A percentile compares a stretch with the other conserved stretches of the same genome.
Evolutionary conservation across 306 rosid species (phyloP).

Genomic region (Fagus sylvatica): DNA sequence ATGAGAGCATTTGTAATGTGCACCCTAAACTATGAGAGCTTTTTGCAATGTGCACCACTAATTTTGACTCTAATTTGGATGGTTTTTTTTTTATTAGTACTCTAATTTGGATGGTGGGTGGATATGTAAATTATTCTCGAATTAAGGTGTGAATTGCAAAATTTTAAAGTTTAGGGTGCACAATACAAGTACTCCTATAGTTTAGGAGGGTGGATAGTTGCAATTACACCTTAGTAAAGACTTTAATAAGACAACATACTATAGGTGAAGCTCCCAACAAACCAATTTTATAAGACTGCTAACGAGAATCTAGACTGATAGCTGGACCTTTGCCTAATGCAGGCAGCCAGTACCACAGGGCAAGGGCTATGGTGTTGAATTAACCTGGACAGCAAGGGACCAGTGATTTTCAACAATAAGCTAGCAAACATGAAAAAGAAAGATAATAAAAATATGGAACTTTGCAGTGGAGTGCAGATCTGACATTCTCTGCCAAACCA

Average conservation of each 20-base stretch:
- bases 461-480: neutral
- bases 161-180: too few relatives aligned
- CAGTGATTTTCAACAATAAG: neutral
- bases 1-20: too few relatives aligned
- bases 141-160: too few relatives aligned
- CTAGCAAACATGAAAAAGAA: neutral
- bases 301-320: neutral
- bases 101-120: too few relatives aligned
- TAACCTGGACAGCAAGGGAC: neutral
- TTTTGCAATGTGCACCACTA: too few relatives aligned
- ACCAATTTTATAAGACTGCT: conserved; percentile 1
- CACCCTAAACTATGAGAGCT: too few relatives aligned
- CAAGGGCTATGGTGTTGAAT: neutral
- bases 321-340: neutral
- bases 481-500: conserved; percentile 2
- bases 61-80: too few relatives aligned
- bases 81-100: too few relatives aligned
- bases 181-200: too few relatives aligned
- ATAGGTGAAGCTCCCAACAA: neutral
- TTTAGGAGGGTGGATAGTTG: too few relatives aligned
- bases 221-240: neutral
- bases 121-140: too few relatives aligned
- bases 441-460: neutral
- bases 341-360: neutral
- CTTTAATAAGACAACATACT: neutral